Evolutionary conservation across 139 green algal species (phyloP).

Genomic region (Coelastrella sp.): DNA sequence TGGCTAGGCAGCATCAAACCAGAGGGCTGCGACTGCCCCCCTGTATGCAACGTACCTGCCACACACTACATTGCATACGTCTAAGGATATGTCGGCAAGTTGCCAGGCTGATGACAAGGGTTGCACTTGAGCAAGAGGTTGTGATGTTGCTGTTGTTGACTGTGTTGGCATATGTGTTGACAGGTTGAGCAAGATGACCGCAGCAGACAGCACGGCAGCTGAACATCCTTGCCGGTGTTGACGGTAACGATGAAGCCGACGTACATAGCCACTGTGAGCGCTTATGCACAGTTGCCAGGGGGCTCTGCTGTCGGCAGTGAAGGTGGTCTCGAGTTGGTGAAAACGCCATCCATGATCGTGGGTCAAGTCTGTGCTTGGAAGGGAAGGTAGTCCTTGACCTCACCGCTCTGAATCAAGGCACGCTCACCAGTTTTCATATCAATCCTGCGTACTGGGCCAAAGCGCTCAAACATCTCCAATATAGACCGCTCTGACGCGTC

Average conservation of each 20-base stretch:
- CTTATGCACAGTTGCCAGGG: neutral
- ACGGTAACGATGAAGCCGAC: neutral
- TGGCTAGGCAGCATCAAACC: too few relatives aligned
- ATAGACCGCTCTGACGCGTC: constrained; percentile 64
- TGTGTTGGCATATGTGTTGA: neutral
- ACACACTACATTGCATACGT: neutral
- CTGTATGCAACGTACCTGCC: neutral
- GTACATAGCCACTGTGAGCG: neutral
- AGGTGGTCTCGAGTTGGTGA: neutral
- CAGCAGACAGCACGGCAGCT: neutral
- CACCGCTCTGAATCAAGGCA: neutral
- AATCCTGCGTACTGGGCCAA: constrained; percentile 64
- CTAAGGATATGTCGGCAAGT: neutral
- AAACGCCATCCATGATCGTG: neutral
- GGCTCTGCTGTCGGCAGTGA: neutral
- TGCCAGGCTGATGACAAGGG: neutral
- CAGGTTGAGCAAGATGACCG: neutral
- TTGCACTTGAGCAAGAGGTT: constrained; percentile 3
- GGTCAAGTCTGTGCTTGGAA: neutral
- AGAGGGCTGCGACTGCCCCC: too few relatives aligned
- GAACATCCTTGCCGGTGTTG: neutral
- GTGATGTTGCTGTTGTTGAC: neutral
- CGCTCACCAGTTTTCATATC: constrained; percentile 82
- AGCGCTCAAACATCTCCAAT: constrained; percentile 67
- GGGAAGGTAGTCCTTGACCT: neutral